Evolutionary conservation across 2,329 filamentous ascomycete genomes (phyloP), one percentile per base, ranked within the genome.

Genomic region (Beauveria bassiana): DNA sequence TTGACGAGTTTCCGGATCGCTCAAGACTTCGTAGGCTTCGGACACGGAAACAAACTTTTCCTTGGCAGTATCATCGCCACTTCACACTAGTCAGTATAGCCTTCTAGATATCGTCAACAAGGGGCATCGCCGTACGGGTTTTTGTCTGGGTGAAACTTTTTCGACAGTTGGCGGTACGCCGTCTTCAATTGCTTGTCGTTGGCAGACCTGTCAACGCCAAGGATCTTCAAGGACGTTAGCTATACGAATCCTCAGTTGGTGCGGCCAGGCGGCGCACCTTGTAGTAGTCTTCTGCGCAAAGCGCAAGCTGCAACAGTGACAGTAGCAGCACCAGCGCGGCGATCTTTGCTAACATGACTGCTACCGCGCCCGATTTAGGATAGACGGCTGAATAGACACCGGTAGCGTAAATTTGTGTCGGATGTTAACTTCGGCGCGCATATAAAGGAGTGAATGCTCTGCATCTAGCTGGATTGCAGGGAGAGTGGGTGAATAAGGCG

Each of bases 101-200:
- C 28, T 47, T 56, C 55, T 62, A 61, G 62, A 20, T 59, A 14
- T 43, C 53, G 43, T 9, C 45, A 14, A 40, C 42, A 14, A 45
- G 40, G 52, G 42, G 54, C 14, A 51, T 61, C 56, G 50, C 78
- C 89, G 69, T 83, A 95, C 88, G 93, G 92, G 70, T 98, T 98
- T 83, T 99, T 99, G 76, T 99, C 95, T 3, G 95, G 95, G 72
- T 99, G 95, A 74, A 84, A 97, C 74, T 96, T 96, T 76, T 98
- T 98, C 79, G 90, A 96, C 12, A 99, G 81, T 63, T 86, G 87
- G 63, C 93, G 86, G 76, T 99, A 99, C 24, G 95, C 93, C 51
- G 90, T 89, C 76, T 99, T 99, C 72, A 99, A 88, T 69, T 98
- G 89, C 70, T 87, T 87, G 59, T 96, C 92, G 52, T 85, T 87